phyloP scores from a whole-genome alignment of 2,329 filamentous ascomycete genomes.

The Arthrinium phaeospermum region DNA sequence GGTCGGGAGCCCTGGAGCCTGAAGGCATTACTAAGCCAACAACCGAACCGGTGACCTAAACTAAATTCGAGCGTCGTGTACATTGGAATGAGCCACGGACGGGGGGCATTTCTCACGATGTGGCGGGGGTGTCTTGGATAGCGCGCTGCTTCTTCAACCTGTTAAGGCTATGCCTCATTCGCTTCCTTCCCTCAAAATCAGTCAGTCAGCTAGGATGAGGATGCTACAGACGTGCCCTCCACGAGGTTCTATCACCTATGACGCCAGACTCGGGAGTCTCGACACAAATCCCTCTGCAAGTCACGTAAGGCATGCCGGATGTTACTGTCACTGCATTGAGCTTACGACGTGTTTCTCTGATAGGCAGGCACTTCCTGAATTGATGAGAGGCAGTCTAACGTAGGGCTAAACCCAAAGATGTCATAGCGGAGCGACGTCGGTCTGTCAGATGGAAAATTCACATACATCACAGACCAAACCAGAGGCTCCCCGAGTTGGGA shows the following conservation, averaged over 20 bases:
- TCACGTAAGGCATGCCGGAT: not conserved
- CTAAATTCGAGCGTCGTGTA: not conserved
- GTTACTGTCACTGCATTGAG: not conserved
- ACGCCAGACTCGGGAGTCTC: not conserved
- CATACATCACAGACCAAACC: too few relatives aligned
- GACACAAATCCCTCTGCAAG: not conserved
- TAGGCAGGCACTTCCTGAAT: not conserved
- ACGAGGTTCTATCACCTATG: not conserved
- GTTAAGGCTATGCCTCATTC: too few relatives aligned
- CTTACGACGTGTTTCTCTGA: not conserved
- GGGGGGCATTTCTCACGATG: not conserved
- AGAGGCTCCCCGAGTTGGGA: too few relatives aligned
- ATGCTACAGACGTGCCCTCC: not conserved
- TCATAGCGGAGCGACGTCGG: not conserved
- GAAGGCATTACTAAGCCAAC: not conserved
- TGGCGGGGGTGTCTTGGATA: not conserved
- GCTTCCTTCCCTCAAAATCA: too few relatives aligned
- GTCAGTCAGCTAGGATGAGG: too few relatives aligned
- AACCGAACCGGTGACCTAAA: not conserved
- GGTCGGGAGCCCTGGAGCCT: not conserved
- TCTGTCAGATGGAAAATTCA: not conserved
- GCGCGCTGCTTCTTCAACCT: too few relatives aligned
- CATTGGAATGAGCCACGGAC: not conserved
- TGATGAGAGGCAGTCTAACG: not conserved
- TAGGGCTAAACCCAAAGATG: not conserved